A percentile compares a stretch with the other conserved stretches of the same genome.
Conservation (phyloP, 257 asterid species). For the Capsicum rhomboideum region DNA sequence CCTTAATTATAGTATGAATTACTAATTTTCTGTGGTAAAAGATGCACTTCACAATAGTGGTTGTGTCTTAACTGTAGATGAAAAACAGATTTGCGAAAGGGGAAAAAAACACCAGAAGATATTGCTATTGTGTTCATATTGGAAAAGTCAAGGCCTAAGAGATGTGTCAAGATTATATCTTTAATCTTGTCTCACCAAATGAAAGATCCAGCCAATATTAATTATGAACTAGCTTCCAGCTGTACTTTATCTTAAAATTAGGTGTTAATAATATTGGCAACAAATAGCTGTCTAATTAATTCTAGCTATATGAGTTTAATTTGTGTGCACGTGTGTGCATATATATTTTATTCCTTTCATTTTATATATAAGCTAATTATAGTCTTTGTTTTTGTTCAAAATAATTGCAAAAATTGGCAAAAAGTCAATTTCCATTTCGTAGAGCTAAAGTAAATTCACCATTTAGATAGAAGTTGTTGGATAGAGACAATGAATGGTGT, state of each 20-base stretch:
- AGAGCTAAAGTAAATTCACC: not conserved
- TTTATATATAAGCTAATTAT: not conserved
- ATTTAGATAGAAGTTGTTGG: not conserved
- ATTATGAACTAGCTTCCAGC: not conserved
- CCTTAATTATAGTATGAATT: not conserved
- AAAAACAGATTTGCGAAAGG: too few species aligned
- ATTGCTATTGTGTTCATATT: not conserved
- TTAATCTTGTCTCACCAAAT: not conserved
- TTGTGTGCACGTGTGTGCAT: not conserved
- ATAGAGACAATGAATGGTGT: not conserved
- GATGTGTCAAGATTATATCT: not conserved
- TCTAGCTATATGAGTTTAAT: not conserved
- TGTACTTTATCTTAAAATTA: not conserved
- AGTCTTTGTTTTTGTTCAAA: not conserved
- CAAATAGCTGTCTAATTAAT: not conserved
- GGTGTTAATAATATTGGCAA: not conserved
- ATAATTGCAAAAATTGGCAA: not conserved
- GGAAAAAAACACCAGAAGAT: too few species aligned
- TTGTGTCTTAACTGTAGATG: not conserved
- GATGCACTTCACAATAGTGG: not conserved
- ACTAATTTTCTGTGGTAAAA: not conserved
- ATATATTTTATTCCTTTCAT: not conserved
- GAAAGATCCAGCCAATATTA: not conserved
- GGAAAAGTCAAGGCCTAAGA: not conserved
- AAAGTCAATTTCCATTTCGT: not conserved